A percentile compares a stretch with the other conserved stretches of the same genome.
These are phyloP conservation scores for Pilatotrama ljubarskyi DNA, from an alignment of 768 basidiomycete species.

Conservation along the genomic window DNA sequence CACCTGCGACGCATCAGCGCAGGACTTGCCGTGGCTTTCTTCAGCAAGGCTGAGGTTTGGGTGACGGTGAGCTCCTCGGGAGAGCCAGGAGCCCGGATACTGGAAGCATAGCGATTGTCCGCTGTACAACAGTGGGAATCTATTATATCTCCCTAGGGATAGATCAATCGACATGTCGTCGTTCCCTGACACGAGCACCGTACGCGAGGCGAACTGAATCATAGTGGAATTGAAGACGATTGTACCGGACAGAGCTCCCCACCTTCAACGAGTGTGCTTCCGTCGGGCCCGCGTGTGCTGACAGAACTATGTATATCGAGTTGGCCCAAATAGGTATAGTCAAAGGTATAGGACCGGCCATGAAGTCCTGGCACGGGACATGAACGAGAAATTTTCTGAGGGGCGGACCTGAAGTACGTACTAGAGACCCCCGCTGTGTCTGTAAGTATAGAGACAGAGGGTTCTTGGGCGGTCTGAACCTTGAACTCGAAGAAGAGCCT, in stretches of 20 bases:
- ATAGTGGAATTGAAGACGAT: not conserved
- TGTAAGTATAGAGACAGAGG: not conserved
- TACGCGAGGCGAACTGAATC: not conserved
- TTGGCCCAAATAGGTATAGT: not conserved
- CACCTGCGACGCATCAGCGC: not conserved
- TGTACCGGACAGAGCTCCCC: not conserved
- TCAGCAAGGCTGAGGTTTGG: too few relatives aligned
- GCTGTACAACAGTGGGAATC: not conserved
- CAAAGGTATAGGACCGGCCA: not conserved
- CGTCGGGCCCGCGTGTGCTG: not conserved
- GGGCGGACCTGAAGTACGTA: not conserved
- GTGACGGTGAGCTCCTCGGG: not conserved
- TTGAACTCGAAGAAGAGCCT: not conserved
- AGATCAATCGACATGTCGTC: not conserved
- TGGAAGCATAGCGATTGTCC: not conserved
- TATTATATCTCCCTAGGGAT: slow-evolving; percentile 9
- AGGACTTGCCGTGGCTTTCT: too few relatives aligned
- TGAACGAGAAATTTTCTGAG: slow-evolving; percentile 4
- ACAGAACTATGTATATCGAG: not conserved
- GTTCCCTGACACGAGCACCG: not conserved
- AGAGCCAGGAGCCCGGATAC: not conserved
- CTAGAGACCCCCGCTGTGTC: not conserved
- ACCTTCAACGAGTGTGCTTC: not conserved
- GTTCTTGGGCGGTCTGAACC: slow-evolving; percentile 1
- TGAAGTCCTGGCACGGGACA: not conserved